Evolutionary conservation across 768 basidiomycete species (phyloP).

Genomic region (Kondoa subrosea): DNA sequence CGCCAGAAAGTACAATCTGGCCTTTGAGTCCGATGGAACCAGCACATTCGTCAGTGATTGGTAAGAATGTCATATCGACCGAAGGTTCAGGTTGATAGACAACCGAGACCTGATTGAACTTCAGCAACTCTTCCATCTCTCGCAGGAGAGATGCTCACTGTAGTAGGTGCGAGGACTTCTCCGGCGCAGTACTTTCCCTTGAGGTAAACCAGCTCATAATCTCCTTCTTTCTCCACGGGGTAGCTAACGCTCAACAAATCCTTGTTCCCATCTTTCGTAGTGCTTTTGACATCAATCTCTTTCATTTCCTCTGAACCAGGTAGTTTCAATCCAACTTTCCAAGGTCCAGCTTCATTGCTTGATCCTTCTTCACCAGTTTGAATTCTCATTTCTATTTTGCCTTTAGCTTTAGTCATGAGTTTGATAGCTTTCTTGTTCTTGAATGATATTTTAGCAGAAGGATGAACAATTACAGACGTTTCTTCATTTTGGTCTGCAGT

Average conservation of each 20-base stretch:
- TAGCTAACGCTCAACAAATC: slow-evolving; percentile 33
- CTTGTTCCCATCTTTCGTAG: slow-evolving; percentile 2
- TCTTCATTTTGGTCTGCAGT: slow-evolving; percentile 33
- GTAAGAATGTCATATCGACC: slow-evolving; percentile 45
- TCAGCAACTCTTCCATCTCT: neutral
- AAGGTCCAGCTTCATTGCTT: slow-evolving; percentile 42
- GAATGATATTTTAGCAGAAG: neutral
- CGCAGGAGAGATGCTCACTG: slow-evolving; percentile 14
- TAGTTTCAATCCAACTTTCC: slow-evolving; percentile 48
- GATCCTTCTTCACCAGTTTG: slow-evolving; percentile 42
- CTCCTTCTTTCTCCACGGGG: slow-evolving; percentile 41
- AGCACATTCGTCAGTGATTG: slow-evolving; percentile 27
- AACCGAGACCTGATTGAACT: slow-evolving; percentile 16
- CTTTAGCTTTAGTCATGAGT: neutral
- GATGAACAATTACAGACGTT: slow-evolving; percentile 34
- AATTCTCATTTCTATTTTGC: slow-evolving; percentile 30
- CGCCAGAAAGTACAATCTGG: slow-evolving; percentile 67
- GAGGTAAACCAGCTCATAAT: slow-evolving; percentile 55
- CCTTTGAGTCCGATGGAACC: slow-evolving; percentile 76
- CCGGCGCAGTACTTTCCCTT: slow-evolving; percentile 64
- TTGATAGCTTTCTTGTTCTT: neutral
- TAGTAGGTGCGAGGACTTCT: slow-evolving; percentile 41
- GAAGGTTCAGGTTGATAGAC: slow-evolving; percentile 47
- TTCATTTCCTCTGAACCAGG: slow-evolving; percentile 25
- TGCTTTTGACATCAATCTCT: slow-evolving; percentile 9